These are phyloP conservation scores for Hamamelis virginiana DNA, from an alignment of 164 flowering plant species.

Conservation along the genomic window DNA sequence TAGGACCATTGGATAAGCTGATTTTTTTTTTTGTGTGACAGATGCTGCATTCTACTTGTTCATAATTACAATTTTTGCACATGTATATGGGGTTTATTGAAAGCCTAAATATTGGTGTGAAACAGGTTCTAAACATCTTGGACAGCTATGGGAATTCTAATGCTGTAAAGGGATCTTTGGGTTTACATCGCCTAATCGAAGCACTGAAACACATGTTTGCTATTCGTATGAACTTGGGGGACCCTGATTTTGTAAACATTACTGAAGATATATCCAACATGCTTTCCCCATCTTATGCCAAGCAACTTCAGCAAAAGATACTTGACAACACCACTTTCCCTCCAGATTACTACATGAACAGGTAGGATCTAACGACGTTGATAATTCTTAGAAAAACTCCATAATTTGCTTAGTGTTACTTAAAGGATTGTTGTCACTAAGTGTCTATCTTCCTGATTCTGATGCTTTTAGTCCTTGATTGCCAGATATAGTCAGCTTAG, in stretches of 20 bases:
- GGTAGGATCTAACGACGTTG: slow-evolving; percentile 28
- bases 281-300: slow-evolving; percentile 71
- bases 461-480: not conserved
- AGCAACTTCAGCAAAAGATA: slow-evolving; percentile 53
- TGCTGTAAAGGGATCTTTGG: slow-evolving; percentile 59
- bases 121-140: slow-evolving; percentile 78
- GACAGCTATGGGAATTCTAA: slow-evolving; percentile 53
- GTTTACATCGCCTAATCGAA: slow-evolving; percentile 82
- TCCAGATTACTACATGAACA: slow-evolving; percentile 65
- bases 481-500: slow-evolving; percentile 78
- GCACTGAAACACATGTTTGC: slow-evolving; percentile 90
- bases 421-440: not conserved
- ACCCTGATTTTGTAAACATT: slow-evolving; percentile 67
- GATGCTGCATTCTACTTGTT: not conserved
- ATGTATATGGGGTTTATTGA: not conserved
- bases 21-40: not conserved
- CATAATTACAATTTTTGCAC: not conserved
- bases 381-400: too few relatives aligned
- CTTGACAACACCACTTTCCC: slow-evolving; percentile 87
- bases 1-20: not conserved
- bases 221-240: slow-evolving; percentile 85
- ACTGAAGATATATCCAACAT: slow-evolving; percentile 43
- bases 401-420: not conserved
- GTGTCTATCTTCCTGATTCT: not conserved
- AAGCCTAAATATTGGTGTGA: not conserved